Percentiles rank a stretch among this genome's conserved stretches.
Conservation (phyloP, 108 stramenopile genomes). For the Skeletonema marinoi region DNA sequence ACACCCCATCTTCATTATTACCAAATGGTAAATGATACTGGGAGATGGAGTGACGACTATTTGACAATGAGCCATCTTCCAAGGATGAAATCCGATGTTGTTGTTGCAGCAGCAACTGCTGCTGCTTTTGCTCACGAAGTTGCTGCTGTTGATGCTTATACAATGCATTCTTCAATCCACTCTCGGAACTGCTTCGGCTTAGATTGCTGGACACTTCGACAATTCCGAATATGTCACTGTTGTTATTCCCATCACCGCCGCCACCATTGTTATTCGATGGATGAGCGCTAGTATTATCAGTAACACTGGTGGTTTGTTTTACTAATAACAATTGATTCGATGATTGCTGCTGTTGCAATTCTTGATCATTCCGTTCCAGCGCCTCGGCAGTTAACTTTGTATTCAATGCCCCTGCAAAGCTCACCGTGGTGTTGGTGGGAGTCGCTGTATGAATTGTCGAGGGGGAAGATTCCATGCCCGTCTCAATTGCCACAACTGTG, state of each 20-base stretch:
- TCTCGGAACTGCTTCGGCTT: constrained; percentile 24
- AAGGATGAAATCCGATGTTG: not conserved
- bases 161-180: constrained; percentile 9
- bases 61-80: too few species aligned
- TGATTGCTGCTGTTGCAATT: not conserved
- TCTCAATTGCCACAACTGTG: not conserved
- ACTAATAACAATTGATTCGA: not conserved
- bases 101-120: not conserved
- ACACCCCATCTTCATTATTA: not conserved
- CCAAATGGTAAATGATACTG: constrained; percentile 4
- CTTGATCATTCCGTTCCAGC: not conserved
- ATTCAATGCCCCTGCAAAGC: not conserved
- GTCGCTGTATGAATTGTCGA: not conserved
- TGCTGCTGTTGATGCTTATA: not conserved
- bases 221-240: not conserved
- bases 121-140: not conserved
- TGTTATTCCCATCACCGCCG: not conserved
- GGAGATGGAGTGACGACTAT: not conserved
- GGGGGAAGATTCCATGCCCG: not conserved
- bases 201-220: constrained; percentile 10
- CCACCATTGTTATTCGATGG: not conserved
- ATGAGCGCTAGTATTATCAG: not conserved
- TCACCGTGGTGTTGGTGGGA: not conserved
- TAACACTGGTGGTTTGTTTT: not conserved
- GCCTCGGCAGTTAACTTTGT: constrained; percentile 7